These are phyloP conservation scores for Maudiozyma serrabonitensis DNA, from an alignment of 805 yeast genomes.

Conservation along the genomic window DNA sequence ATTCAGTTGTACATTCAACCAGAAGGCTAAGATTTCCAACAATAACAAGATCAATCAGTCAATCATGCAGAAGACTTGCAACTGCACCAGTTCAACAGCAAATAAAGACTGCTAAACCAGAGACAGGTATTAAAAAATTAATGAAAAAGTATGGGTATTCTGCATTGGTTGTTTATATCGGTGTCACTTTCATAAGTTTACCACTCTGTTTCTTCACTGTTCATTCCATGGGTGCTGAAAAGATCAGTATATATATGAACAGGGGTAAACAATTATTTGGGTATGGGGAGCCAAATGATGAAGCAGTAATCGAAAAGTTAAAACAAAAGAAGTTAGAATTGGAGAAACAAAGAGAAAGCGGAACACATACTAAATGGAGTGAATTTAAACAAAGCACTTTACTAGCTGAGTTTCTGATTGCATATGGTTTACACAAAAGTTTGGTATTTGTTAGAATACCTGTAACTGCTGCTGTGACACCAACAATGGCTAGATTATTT, in stretches of 20 bases:
- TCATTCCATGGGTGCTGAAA: constrained; percentile 80
- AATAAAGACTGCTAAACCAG: background rate
- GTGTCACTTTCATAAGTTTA: constrained; percentile 62
- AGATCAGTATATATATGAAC: constrained; percentile 58
- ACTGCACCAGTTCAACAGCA: background rate
- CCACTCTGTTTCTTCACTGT: constrained; percentile 78
- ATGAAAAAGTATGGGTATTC: constrained; percentile 84
- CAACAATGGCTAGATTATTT: constrained; percentile 56
- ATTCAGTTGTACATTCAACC: background rate
- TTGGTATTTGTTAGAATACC: constrained; percentile 79
- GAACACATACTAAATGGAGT: constrained; percentile 17
- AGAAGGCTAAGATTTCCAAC: background rate
- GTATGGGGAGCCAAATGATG: constrained; percentile 40
- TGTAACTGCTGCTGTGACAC: constrained; percentile 85
- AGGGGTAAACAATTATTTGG: constrained; percentile 55
- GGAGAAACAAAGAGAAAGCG: constrained; percentile 6
- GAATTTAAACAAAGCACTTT: constrained; percentile 33
- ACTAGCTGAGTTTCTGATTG: constrained; percentile 78
- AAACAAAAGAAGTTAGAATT: constrained; percentile 22
- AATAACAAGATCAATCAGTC: background rate
- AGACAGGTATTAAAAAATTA: constrained; percentile 42
- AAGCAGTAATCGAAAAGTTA: constrained; percentile 29
- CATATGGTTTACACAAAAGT: constrained; percentile 88
- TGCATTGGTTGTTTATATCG: constrained; percentile 77
- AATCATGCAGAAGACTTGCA: background rate